Evolutionary conservation across 2,329 filamentous ascomycete genomes (phyloP).

Genomic region (Magnaporthales sp.): DNA sequence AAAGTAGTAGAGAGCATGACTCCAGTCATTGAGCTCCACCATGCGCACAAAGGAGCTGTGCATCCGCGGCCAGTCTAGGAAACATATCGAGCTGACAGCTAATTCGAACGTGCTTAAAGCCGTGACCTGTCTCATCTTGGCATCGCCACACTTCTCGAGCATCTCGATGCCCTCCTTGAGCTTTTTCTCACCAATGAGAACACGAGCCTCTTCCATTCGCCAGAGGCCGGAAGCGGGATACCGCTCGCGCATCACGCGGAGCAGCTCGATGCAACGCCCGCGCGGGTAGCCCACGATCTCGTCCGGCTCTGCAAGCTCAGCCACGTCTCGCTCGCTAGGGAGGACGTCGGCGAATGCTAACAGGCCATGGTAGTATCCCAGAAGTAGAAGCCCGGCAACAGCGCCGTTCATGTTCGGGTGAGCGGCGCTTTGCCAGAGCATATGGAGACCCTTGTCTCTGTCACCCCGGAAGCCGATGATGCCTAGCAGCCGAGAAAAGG

Average conservation of each 20-base stretch:
- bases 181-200: constrained; percentile 57
- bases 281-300: constrained; percentile 65
- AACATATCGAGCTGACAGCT: constrained; percentile 67
- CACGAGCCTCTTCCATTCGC: constrained; percentile 79
- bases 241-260: constrained; percentile 63
- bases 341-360: constrained; percentile 84
- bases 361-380: constrained; percentile 83
- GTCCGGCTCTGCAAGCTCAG: constrained; percentile 34
- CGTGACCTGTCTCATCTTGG: constrained; percentile 79
- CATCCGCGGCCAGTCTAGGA: constrained; percentile 68
- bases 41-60: constrained; percentile 67
- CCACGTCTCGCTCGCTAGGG: constrained; percentile 48
- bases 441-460: constrained; percentile 67
- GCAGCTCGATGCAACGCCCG: constrained; percentile 55
- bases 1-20: constrained; percentile 81
- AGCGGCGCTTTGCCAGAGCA: constrained; percentile 85
- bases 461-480: constrained; percentile 91
- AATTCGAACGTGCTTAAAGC: constrained; percentile 81
- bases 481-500: constrained; percentile 77
- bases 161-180: constrained; percentile 60
- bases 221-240: constrained; percentile 81
- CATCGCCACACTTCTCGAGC: constrained; percentile 49
- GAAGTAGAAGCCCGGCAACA: constrained; percentile 69
- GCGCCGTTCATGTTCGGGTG: constrained; percentile 90
- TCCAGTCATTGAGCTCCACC: constrained; percentile 82